Conservation (phyloP, 805 yeast species). For the Myxozyma mucilagina region DNA sequence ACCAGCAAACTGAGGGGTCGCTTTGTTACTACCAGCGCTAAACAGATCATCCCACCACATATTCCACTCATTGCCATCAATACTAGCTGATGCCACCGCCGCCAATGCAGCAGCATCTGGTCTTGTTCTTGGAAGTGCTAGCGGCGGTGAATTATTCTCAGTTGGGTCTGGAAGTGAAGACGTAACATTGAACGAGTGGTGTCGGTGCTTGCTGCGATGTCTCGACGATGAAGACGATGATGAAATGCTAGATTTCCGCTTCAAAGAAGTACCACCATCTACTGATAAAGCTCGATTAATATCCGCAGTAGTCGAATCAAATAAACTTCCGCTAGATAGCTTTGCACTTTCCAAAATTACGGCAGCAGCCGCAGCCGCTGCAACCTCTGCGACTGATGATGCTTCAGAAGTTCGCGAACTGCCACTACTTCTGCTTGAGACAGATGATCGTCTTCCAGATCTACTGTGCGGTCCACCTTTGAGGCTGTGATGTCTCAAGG, state of each 20-base stretch:
- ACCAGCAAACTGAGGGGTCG: background rate
- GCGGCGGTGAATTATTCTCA: background rate
- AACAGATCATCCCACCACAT: constrained; percentile 28
- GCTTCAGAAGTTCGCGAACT: background rate
- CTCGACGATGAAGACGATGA: background rate
- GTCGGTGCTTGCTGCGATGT: constrained; percentile 3
- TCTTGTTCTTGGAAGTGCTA: background rate
- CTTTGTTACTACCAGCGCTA: background rate
- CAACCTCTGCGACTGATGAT: background rate
- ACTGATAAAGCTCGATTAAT: constrained; percentile 18
- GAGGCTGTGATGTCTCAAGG: background rate
- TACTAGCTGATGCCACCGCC: constrained; percentile 5
- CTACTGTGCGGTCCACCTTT: background rate
- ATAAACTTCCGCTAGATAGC: background rate
- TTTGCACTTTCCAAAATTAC: background rate
- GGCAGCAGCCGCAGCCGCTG: too few relatives aligned
- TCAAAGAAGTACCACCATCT: background rate
- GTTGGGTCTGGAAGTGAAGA: background rate
- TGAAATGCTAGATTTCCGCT: background rate
- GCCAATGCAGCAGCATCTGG: constrained; percentile 3
- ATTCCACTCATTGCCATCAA: constrained; percentile 18
- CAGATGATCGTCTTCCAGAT: background rate
- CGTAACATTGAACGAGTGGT: background rate
- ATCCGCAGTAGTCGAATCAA: constrained; percentile 10
- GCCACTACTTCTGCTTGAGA: background rate